A percentile compares a stretch with the other conserved stretches of the same genome.
Evolutionary conservation across 1,284 basidiomycete genomes (phyloP).

Genomic region (Trametes pubescens): DNA sequence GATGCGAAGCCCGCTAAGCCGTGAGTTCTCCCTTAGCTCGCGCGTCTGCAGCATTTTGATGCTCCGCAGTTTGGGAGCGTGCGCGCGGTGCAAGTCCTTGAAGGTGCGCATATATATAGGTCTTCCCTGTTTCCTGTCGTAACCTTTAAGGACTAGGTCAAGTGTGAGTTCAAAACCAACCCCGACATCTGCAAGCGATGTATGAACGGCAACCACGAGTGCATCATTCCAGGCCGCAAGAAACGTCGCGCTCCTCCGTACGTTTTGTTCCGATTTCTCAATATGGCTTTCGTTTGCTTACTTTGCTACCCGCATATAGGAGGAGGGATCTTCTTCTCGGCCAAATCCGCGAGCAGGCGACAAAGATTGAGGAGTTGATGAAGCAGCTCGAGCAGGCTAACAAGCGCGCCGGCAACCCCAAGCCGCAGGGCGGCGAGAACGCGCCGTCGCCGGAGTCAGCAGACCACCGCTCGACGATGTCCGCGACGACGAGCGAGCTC

Average conservation of each 20-base stretch:
- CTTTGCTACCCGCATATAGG: constrained; percentile 37
- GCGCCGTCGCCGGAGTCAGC: constrained; percentile 32
- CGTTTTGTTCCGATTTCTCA: constrained; percentile 12
- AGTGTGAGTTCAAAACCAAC: constrained; percentile 74
- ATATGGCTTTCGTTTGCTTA: not conserved
- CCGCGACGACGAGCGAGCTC: constrained; percentile 32
- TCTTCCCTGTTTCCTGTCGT: not conserved
- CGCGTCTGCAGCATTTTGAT: constrained; percentile 7
- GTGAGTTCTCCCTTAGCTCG: constrained; percentile 45
- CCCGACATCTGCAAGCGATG: constrained; percentile 77
- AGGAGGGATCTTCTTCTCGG: constrained; percentile 81
- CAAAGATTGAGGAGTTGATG: constrained; percentile 74
- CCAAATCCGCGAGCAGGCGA: constrained; percentile 75
- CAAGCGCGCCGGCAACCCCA: constrained; percentile 31
- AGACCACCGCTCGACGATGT: constrained; percentile 30
- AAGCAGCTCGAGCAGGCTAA: constrained; percentile 60
- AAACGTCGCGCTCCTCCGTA: constrained; percentile 80
- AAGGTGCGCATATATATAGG: constrained; percentile 53
- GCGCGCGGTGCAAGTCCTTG: constrained; percentile 75
- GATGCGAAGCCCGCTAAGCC: constrained; percentile 53
- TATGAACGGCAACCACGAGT: constrained; percentile 69
- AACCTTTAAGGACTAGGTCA: constrained; percentile 51
- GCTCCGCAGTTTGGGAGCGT: constrained; percentile 54
- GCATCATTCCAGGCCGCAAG: constrained; percentile 78
- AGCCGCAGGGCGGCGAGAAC: constrained; percentile 20